phyloP scores from a whole-genome alignment of 768 basidiomycete genomes.

The Lentinula aciculospora region DNA sequence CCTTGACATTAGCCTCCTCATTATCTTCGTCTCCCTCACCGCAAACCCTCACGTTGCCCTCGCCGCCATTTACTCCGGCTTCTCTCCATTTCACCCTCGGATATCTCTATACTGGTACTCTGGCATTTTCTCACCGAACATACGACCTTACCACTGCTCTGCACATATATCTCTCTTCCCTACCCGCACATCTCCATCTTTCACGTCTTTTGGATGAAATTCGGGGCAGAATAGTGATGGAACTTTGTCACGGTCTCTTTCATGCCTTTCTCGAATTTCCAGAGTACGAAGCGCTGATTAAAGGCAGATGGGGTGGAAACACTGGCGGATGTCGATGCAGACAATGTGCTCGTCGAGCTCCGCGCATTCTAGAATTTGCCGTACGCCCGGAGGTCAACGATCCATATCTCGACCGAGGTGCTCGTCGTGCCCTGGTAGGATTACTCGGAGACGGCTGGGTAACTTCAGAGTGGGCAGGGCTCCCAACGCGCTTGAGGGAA shows the following conservation, averaged over 20 bases:
- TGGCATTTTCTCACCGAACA: slow-evolving; percentile 86
- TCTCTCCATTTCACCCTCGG: slow-evolving; percentile 92
- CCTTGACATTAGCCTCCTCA: slow-evolving; percentile 35
- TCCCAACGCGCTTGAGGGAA: slow-evolving; percentile 62
- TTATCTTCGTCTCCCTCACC: slow-evolving; percentile 24
- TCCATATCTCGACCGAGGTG: slow-evolving; percentile 59
- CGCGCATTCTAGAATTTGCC: slow-evolving; percentile 81
- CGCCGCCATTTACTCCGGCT: slow-evolving; percentile 92
- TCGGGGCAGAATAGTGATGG: slow-evolving; percentile 76
- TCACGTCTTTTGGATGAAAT: slow-evolving; percentile 71
- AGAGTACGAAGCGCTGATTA: slow-evolving; percentile 72
- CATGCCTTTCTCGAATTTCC: slow-evolving; percentile 76
- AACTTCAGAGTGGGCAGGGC: slow-evolving; percentile 68
- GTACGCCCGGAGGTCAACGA: slow-evolving; percentile 74
- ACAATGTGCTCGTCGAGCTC: slow-evolving; percentile 76
- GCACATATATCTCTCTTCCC: slow-evolving; percentile 77
- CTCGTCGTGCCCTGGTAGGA: slow-evolving; percentile 70
- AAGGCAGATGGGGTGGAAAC: slow-evolving; percentile 83
- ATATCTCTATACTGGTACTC: slow-evolving; percentile 92
- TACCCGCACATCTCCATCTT: slow-evolving; percentile 60
- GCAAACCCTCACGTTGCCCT: slow-evolving; percentile 67
- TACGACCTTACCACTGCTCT: slow-evolving; percentile 93
- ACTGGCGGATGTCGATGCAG: slow-evolving; percentile 80
- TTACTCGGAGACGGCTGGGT: slow-evolving; percentile 91
- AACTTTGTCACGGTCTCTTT: slow-evolving; percentile 88